Evolutionary conservation across 1,139 yeast genomes (phyloP), one percentile per base, ranked within the genome.

Genomic region (Taphrina communis): DNA sequence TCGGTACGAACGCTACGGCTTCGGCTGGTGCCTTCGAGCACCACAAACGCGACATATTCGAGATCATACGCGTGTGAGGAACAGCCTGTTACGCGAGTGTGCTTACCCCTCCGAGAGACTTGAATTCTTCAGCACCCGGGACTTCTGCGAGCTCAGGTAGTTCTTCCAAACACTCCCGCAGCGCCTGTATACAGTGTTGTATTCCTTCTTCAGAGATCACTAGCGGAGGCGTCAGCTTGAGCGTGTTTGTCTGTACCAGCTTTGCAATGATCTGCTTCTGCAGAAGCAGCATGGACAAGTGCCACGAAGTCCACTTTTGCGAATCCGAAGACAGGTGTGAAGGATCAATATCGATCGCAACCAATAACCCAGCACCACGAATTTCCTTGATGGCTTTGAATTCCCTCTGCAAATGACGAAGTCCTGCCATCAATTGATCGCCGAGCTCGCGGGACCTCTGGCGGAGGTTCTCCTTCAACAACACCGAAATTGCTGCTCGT

Each of bases 261-360:
- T 93, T 93, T 73, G 98, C 98, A 76, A 93, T 83, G 44, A 93
- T 89, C 70, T 98, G 98, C 73, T 86, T 82, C 71, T 89, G 86
- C 80, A 90, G 91, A 95, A 93, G 89, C 75, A 90, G 81, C 76
- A 93, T 78, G 81, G 98, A 93, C 75, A 93, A 84, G 78, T 93
- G 98, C 98, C 98, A 93, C 4, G 98, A 98, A 53, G 95, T 84
- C 79, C 94, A 86, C 71, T 97, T 97, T 77, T 88, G 88, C 25
- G 8, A 8, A 7, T 14, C 2, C 8, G 58, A 31, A 1, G 58
- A 53, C 71, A 97, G 86, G 80, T 88, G 88, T 60, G 86, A 73
- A 68, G 89, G 86, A 79, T 93, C 97, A 77, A 93, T 90, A 70
- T 93, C 97, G 78, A 93, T 88, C 65, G 98, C 98, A 73, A 90